Evolutionary conservation across 2,329 filamentous ascomycete species (phyloP), one percentile per base, ranked within the genome.

Genomic region (Raffaelea albimanens): DNA sequence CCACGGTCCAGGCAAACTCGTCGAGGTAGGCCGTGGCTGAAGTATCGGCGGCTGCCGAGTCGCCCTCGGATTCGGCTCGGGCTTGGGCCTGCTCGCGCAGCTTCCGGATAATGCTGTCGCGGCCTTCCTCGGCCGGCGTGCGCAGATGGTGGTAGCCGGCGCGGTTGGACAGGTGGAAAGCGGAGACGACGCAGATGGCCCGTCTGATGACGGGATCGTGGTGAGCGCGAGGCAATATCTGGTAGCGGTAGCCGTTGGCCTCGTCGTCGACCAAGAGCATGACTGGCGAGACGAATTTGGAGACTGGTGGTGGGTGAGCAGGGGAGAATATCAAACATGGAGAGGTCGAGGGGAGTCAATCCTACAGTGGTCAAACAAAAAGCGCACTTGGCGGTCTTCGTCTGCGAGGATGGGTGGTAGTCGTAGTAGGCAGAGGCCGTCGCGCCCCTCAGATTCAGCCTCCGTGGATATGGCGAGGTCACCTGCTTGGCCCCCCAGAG

Each of bases 401-500:
- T 29, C 25, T 7, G 25, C 25, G 13, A 29, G 25, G 13, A 29
- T 29, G 25, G 25, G 25, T 13, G 25, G 25, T 13, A 29, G 13
- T 13, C 25, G 25, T 13, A 29, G 13, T 29, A 13, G 7, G 7
- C 7, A 13, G 13, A 13, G 25, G 7, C 25, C 25, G 25, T 29
- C 25, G 7, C 25, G 25, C 25, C 25, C 13, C 7, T 29, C 7
- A 29, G 25, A 13, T 29, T 13, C 25, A 75, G n/a, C n/a, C n/a
- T n/a, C n/a, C n/a, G n/a, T n/a, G n/a, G n/a, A n/a, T n/a, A n/a
- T n/a, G n/a, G n/a, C n/a, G n/a, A n/a, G n/a, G n/a, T n/a, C n/a
- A n/a, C n/a, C n/a, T n/a, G n/a, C n/a, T n/a, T n/a, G n/a, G n/a
- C n/a, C n/a, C n/a, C n/a, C n/a, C n/a, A n/a, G n/a, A n/a, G n/a